phyloP scores from a whole-genome alignment of 208 protist species.

The Herpetomonas tarakana region DNA sequence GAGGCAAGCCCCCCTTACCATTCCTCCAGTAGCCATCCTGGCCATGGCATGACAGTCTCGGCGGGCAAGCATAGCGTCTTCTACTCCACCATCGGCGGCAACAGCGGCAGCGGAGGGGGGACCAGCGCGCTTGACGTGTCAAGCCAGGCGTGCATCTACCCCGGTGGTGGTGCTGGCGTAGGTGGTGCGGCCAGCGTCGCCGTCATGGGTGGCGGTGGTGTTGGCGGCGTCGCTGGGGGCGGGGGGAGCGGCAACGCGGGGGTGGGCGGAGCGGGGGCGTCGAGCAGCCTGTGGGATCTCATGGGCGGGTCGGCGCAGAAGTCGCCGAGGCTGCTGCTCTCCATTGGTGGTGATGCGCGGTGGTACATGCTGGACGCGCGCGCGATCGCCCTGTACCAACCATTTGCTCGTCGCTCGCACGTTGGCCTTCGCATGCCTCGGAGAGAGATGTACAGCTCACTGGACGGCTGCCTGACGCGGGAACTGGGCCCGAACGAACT shows the following conservation, averaged over 20 bases:
- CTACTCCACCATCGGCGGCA: background rate
- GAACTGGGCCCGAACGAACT: slow-evolving; percentile 35
- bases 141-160: background rate
- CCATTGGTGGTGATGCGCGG: slow-evolving; percentile 38
- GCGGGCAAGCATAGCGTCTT: background rate
- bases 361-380: slow-evolving; percentile 56
- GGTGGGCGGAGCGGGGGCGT: background rate
- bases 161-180: background rate
- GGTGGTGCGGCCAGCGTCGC: background rate
- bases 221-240: slow-evolving; percentile 1
- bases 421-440: slow-evolving; percentile 28
- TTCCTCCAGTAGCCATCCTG: too few relatives aligned
- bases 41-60: background rate
- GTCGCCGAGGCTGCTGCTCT: slow-evolving; percentile 17
- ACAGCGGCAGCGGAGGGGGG: too few relatives aligned
- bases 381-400: slow-evolving; percentile 33
- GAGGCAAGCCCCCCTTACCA: too few relatives aligned
- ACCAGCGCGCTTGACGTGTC: background rate
- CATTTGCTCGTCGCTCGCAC: slow-evolving; percentile 24
- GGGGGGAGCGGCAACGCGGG: background rate
- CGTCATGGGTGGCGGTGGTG: background rate
- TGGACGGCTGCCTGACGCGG: slow-evolving; percentile 27
- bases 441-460: slow-evolving; percentile 28
- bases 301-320: slow-evolving; percentile 7
- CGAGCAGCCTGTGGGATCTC: background rate